phyloP scores from a whole-genome alignment of 495 filamentous ascomycete genomes.

The Aspergillus funiculosus region DNA sequence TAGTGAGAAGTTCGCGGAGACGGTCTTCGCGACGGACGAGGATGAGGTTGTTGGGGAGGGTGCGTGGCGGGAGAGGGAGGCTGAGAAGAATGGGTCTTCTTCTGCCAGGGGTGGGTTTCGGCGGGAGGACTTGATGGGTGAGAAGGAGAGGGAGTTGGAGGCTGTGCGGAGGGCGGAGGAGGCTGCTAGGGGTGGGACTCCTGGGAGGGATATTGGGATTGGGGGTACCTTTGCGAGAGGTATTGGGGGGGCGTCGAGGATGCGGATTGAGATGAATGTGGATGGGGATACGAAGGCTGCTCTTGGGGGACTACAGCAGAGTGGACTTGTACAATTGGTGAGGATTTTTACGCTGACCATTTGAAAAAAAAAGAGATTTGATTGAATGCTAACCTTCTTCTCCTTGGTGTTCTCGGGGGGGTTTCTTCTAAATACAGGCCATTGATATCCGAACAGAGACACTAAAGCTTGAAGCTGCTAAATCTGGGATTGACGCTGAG shows the following conservation, averaged over 20 bases:
- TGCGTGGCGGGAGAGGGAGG: conserved; percentile 74
- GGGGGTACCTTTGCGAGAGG: conserved; percentile 57
- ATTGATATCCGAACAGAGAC: conserved; percentile 68
- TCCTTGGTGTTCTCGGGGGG: too few species aligned
- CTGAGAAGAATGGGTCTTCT: conserved; percentile 40
- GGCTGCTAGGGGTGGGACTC: conserved; percentile 67
- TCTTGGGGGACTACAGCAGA: conserved; percentile 52
- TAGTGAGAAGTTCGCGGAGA: conserved; percentile 76
- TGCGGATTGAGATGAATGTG: conserved; percentile 58
- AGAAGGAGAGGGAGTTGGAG: conserved; percentile 76
- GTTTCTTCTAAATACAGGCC: conserved; percentile 27
- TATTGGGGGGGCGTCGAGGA: conserved; percentile 37
- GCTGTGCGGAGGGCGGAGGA: conserved; percentile 77
- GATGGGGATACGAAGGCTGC: conserved; percentile 62
- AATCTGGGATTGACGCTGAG: conserved; percentile 44
- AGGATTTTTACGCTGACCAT: conserved; percentile 30
- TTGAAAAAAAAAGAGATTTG: conserved; percentile 7
- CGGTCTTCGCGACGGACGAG: conserved; percentile 69
- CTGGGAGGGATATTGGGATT: conserved; percentile 47
- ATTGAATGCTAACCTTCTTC: conserved; percentile 26
- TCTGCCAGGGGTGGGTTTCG: conserved; percentile 19
- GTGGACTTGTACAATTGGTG: conserved; percentile 75
- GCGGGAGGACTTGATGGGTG: conserved; percentile 67
- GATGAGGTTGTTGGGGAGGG: conserved; percentile 59
- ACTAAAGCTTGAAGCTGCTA: conserved; percentile 61